Conservation (phyloP, 1,284 basidiomycete species). For the Ustilago loliicola region DNA sequence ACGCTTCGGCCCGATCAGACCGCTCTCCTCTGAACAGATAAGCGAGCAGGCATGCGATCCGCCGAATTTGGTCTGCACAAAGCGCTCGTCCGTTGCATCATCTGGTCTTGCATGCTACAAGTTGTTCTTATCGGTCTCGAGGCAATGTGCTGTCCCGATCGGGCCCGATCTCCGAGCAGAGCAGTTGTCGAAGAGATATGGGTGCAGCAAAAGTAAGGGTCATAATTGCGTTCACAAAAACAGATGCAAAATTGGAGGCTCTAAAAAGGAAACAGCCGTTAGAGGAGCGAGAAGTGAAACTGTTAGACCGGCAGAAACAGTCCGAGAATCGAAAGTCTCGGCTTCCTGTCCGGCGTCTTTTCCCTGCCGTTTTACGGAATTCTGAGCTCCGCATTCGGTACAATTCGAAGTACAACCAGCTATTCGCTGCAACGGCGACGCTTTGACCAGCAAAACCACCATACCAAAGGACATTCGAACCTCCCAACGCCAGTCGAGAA, state of each 20-base stretch:
- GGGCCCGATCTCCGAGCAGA: too few species aligned
- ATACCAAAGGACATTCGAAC: neutral
- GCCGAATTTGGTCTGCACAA: too few species aligned
- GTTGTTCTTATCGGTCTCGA: too few species aligned
- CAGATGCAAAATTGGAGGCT: too few species aligned
- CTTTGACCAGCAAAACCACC: slow-evolving; percentile 2
- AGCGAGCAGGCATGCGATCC: too few species aligned
- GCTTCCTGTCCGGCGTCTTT: slow-evolving; percentile 16
- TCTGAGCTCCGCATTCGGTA: slow-evolving; percentile 23
- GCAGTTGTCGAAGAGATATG: neutral
- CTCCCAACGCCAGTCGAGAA: neutral
- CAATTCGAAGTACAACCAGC: neutral
- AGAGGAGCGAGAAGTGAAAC: too few species aligned
- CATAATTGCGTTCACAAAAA: neutral
- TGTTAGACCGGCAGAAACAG: neutral
- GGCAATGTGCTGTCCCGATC: too few species aligned
- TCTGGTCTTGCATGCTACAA: too few species aligned
- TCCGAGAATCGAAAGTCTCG: neutral
- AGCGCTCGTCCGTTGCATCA: too few species aligned
- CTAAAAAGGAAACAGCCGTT: too few species aligned
- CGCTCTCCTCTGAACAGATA: too few species aligned
- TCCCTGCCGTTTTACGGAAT: neutral
- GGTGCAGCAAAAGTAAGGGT: neutral
- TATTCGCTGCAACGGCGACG: neutral
- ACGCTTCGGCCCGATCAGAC: too few species aligned